Base-by-base conservation (phyloP, 768 basidiomycete genomes). In the Leccinellum rugosiceps region DNA sequence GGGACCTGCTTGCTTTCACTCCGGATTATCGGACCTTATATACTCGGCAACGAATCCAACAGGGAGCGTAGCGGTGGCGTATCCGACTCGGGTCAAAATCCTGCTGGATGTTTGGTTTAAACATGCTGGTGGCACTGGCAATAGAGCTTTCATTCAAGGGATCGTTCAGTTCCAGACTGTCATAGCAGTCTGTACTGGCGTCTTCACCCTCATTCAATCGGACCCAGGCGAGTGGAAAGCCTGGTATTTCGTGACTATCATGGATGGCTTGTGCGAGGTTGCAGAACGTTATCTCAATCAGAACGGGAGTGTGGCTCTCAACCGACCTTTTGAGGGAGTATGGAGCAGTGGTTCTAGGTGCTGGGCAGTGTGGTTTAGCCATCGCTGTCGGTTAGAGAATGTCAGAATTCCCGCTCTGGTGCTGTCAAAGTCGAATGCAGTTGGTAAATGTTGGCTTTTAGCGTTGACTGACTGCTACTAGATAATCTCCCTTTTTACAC, bases 391-490 rank as follows among this genome's bases (percentile, higher is more conserved):
- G 5, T 30, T 50, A 15, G 23, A 50, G 21, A 50, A 50, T 25
- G 25, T 23, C 21, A 32, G 48, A 31, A 17, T 32, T 10, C 23
- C 50, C 21, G 35, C 50, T 9, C 72, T 88, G 8, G 71, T 91
- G 15, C 74, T 92, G 48, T 90, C 92, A 67, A 83, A 79, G 68
- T 79, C 84, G 51, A 57, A 66, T 11, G 71, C 80, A 19, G 77
- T 88, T 25, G 87, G 88, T 0, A 80, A 88, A 54, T 26, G 17
- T 19, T 25, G 19, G 9, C 21, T 25, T 21, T 50, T 6, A 4
- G 19, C 15, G n/a, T 32, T 5, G 44, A 32, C 19, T 50, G 19
- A 50, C 19, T 21, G 17, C 6, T 9, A 30, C 44, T n/a, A 50
- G 48, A 50, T n/a, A 10, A 11, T 13, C 30, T 50, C 13, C 48